phyloP scores from a whole-genome alignment of 306 rosid genomes.

The Cicer pinnatifidum region DNA sequence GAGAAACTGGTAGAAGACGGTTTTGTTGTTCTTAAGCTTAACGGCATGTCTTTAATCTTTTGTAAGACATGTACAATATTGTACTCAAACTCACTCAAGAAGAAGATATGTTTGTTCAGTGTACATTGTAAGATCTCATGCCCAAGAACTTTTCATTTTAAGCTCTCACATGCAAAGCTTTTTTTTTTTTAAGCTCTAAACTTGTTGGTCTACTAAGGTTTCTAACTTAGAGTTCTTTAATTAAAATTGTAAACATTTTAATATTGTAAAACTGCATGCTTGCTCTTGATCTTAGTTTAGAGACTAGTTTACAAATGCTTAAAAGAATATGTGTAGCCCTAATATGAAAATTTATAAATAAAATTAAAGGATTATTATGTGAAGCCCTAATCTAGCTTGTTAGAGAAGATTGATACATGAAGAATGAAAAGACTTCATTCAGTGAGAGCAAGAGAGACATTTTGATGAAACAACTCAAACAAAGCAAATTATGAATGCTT shows the following conservation, averaged over 20 bases:
- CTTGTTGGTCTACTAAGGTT: background rate
- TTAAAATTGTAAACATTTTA: background rate
- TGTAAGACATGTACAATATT: background rate
- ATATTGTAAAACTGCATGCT: background rate
- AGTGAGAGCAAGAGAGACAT: background rate
- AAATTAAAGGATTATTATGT: background rate
- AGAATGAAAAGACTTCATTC: background rate
- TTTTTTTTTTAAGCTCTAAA: background rate
- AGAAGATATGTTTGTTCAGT: slow-evolving; percentile 32
- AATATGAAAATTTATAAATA: background rate
- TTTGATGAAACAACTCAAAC: background rate
- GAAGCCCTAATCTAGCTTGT: background rate
- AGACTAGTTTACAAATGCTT: slow-evolving; percentile 5
- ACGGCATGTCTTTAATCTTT: background rate
- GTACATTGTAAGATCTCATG: slow-evolving; percentile 23
- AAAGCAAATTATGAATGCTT: background rate
- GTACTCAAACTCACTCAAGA: slow-evolving; percentile 11
- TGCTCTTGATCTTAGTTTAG: background rate
- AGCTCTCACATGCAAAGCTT: background rate
- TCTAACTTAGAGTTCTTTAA: background rate
- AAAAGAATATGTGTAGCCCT: background rate
- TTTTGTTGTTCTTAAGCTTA: slow-evolving; percentile 63
- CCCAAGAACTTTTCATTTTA: background rate
- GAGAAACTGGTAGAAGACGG: slow-evolving; percentile 57
- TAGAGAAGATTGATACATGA: slow-evolving; percentile 2